Evolutionary conservation across 306 rosid genomes (phyloP), one percentile per base, ranked within the genome.

Genomic region (Fragaria nilgerrensis): DNA sequence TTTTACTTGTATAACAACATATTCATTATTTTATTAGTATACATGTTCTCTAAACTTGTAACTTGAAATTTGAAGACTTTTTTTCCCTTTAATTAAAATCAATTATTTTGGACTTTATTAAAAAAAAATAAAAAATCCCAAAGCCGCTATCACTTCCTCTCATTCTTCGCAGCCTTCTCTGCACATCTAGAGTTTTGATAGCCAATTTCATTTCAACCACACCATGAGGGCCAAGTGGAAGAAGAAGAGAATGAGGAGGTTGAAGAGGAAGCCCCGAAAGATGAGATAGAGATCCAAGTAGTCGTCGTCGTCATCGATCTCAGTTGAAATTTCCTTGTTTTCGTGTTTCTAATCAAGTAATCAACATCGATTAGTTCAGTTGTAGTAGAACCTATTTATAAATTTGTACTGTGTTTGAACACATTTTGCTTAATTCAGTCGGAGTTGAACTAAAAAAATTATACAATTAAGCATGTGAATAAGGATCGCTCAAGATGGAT

Each of bases 211-310:
- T 29, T 50, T 29, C 50, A 9, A 13, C 34, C 43, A 15, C 85
- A 37, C 80, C 83, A 88, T 90, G 96, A 88, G 96, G 80, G 96
- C 96, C 15, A 90, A 88, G 96, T 91, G 96, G 93, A 91, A 91
- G 96, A 91, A 91, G 93, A 91, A 91, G 93, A 86, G 96, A n/a
- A 91, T 89, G 96, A 91, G 96, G 90, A 85, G 93, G 45, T 47
- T 91, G 87, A 89, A 91, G 90, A 91, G 96, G 85, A 89, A 91
- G 89, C 96, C 92, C 84, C 90, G 96, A 87, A 91, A 91, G 92
- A 91, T 91, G 96, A 91, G 96, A 48, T 93, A 91, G 90, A 87
- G 96, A 89, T 91, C 96, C 81, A 91, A 91, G 85, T 91, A n/a
- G 22, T 12, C 59, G 36, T 20, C 20, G 15, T 16, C 61, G n/a